Conservation (phyloP, 2,329 filamentous ascomycete genomes). For the Podosphaera xanthii region DNA sequence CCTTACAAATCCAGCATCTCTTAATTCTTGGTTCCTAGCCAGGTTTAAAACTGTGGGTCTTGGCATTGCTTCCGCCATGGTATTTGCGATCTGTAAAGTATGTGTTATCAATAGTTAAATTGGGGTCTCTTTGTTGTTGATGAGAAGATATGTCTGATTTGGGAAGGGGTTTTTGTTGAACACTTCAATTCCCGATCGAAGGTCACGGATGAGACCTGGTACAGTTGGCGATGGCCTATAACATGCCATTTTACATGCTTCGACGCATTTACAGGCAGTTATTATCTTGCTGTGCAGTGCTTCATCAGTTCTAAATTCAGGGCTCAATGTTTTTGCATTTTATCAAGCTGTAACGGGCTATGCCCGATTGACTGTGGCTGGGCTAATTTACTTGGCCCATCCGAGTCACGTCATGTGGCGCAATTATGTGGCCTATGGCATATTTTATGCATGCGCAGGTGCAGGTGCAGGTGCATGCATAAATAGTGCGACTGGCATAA, state of each 20-base stretch:
- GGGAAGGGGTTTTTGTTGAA: background rate
- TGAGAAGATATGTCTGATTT: too few species aligned
- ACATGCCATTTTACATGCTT: background rate
- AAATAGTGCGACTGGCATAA: too few species aligned
- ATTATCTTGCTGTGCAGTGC: background rate
- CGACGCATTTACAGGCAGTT: background rate
- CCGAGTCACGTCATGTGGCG: too few species aligned
- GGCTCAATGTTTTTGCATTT: background rate
- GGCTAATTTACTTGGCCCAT: too few species aligned
- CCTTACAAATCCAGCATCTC: background rate
- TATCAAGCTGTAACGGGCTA: background rate
- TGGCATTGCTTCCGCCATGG: background rate
- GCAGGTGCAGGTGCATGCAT: too few species aligned
- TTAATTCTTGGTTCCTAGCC: background rate
- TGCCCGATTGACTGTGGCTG: too few species aligned
- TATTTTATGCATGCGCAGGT: too few species aligned
- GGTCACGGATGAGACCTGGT: background rate
- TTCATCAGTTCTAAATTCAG: background rate
- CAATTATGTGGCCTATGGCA: too few species aligned
- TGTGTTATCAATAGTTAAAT: too few species aligned
- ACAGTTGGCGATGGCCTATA: background rate
- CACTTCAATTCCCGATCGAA: background rate
- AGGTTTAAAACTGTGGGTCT: background rate
- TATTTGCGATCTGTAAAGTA: too few species aligned
- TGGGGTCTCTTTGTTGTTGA: too few species aligned